A percentile compares a stretch with the other conserved stretches of the same genome.
Conservation (phyloP, 176 grass and related monocot genomes). For the Miscanthus lutarioriparius region DNA sequence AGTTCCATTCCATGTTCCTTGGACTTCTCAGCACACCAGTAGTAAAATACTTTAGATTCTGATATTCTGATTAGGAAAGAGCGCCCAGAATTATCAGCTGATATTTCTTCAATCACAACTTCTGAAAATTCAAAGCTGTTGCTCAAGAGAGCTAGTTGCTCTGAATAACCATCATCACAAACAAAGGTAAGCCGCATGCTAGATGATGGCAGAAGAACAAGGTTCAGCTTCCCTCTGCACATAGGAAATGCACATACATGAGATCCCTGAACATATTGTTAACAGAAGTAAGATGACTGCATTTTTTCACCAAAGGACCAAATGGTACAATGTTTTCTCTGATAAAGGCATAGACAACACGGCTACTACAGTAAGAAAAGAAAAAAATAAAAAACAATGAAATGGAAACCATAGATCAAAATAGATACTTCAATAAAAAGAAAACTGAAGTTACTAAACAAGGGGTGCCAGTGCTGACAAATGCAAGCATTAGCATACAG, state of each 20-base stretch:
- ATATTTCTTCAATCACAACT: slow-evolving; percentile 70
- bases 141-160: slow-evolving; percentile 60
- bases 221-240: slow-evolving; percentile 72
- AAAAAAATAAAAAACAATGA: neutral
- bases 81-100: slow-evolving; percentile 74
- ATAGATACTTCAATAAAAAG: neutral
- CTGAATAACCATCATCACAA: slow-evolving; percentile 69
- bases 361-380: neutral
- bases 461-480: neutral
- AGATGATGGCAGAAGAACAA: slow-evolving; percentile 71
- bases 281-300: neutral
- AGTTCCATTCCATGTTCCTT: slow-evolving; percentile 67
- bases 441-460: neutral
- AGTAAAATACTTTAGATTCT: slow-evolving; percentile 68
- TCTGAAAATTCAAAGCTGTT: slow-evolving; percentile 43
- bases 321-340: neutral
- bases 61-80: slow-evolving; percentile 71
- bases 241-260: slow-evolving; percentile 32
- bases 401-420: neutral
- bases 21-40: slow-evolving; percentile 95
- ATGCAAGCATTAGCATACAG: neutral
- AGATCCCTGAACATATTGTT: slow-evolving; percentile 29
- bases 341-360: neutral
- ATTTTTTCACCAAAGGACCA: neutral
- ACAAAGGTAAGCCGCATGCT: slow-evolving; percentile 65